These are phyloP conservation scores for Globisporangium canariense DNA, from an alignment of 352 stramenopile genomes.

Conservation along the genomic window DNA sequence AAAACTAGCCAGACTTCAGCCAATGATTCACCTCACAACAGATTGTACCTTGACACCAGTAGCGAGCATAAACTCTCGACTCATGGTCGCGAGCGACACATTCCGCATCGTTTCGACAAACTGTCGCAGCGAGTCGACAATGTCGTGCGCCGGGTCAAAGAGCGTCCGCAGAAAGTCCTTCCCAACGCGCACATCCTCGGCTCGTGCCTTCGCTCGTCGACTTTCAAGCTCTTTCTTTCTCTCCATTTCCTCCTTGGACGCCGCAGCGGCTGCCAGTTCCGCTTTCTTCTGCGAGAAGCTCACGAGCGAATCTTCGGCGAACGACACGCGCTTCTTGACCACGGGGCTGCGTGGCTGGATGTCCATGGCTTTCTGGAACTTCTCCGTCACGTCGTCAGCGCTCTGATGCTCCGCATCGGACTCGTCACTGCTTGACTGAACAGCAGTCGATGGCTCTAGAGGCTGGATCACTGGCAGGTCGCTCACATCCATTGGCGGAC, in stretches of 20 bases:
- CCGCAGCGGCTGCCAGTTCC: background rate
- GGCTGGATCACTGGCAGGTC: slow-evolving; percentile 1
- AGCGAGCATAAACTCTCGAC: slow-evolving; percentile 54
- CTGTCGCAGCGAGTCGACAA: slow-evolving; percentile 48
- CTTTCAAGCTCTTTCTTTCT: background rate
- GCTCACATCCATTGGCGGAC: background rate
- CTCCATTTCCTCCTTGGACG: background rate
- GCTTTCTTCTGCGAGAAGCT: slow-evolving; percentile 8
- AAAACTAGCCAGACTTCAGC: background rate
- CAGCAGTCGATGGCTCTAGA: background rate
- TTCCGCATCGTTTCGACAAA: slow-evolving; percentile 38
- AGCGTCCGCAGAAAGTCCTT: slow-evolving; percentile 48
- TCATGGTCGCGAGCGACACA: slow-evolving; percentile 44
- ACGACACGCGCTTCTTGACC: slow-evolving; percentile 17
- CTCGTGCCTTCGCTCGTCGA: background rate
- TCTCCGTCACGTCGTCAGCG: slow-evolving; percentile 10
- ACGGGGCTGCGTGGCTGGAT: slow-evolving; percentile 5
- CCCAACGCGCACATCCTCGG: slow-evolving; percentile 24
- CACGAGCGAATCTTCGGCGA: slow-evolving; percentile 6
- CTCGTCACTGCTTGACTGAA: background rate
- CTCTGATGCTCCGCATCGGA: background rate
- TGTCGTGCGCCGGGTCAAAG: slow-evolving; percentile 52
- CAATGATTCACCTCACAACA: background rate
- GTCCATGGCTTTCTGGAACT: slow-evolving; percentile 12
- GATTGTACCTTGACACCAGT: slow-evolving; percentile 44